Conservation (phyloP, 1,284 basidiomycete species). For the Thecaphora thlaspeos region DNA sequence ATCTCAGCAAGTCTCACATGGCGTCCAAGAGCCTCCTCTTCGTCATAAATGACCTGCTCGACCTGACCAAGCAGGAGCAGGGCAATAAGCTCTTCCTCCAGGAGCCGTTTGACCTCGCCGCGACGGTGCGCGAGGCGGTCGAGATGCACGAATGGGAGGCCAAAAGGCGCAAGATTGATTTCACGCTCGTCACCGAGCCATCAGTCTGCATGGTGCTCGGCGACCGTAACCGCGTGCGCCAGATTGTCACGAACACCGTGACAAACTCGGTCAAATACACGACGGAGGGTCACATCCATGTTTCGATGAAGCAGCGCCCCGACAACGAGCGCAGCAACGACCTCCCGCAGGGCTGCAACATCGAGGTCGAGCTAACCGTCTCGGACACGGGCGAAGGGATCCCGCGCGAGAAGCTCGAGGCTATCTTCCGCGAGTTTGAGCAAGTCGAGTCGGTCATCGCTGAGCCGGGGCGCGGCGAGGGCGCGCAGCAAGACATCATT, state of each 20-base stretch:
- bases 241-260: constrained; percentile 78
- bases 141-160: constrained; percentile 68
- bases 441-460: constrained; percentile 68
- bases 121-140: constrained; percentile 71
- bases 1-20: constrained; percentile 74
- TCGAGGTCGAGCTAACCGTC: constrained; percentile 73
- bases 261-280: constrained; percentile 79
- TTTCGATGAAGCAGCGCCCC: constrained; percentile 63
- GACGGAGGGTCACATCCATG: constrained; percentile 66
- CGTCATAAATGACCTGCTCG: constrained; percentile 80
- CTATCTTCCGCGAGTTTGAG: constrained; percentile 82
- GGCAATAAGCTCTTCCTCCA: constrained; percentile 77
- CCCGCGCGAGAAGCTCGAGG: constrained; percentile 69
- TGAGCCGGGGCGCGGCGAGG: constrained; percentile 18
- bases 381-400: constrained; percentile 79
- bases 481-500: constrained; percentile 7
- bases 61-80: constrained; percentile 77
- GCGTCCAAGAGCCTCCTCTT: constrained; percentile 69
- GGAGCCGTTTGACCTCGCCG: constrained; percentile 75
- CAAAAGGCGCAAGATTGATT: constrained; percentile 67
- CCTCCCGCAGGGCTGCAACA: constrained; percentile 44
- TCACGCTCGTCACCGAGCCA: constrained; percentile 67
- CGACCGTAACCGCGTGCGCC: constrained; percentile 68
- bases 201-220: constrained; percentile 63
- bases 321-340: constrained; percentile 23